Percentiles rank a stretch among this genome's conserved stretches.
Evolutionary conservation across 805 yeast species (phyloP).

Genomic region (Nakazawaea anatomiae): DNA sequence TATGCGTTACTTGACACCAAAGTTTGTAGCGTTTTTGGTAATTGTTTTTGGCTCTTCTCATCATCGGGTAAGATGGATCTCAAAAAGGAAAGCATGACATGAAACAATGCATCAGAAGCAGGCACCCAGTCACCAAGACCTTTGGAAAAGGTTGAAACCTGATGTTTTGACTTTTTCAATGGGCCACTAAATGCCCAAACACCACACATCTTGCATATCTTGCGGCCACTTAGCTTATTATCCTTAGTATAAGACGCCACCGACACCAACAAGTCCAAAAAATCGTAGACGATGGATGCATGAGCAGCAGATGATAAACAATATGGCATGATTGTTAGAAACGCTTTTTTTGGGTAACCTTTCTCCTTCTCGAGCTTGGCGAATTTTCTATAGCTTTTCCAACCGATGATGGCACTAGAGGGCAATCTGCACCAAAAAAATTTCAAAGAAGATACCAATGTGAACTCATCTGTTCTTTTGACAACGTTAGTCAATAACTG

Average conservation of each 20-base stretch:
- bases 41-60: conserved; percentile 42
- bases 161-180: conserved; percentile 19
- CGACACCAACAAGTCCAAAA: conserved; percentile 72
- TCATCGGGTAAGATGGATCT: conserved; percentile 70
- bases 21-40: conserved; percentile 65
- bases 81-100: conserved; percentile 67
- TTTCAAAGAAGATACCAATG: conserved; percentile 68
- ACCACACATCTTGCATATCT: conserved; percentile 76
- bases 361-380: conserved; percentile 58
- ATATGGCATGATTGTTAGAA: conserved; percentile 76
- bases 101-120: conserved; percentile 83
- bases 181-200: conserved; percentile 75
- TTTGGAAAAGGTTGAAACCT: conserved; percentile 43
- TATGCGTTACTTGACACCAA: conserved; percentile 60
- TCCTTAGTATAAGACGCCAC: conserved; percentile 74
- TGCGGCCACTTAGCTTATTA: conserved; percentile 74
- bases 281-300: conserved; percentile 85
- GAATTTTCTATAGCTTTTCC: conserved; percentile 76
- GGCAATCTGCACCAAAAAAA: conserved; percentile 87
- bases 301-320: conserved; percentile 81
- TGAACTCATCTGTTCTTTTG: conserved; percentile 54
- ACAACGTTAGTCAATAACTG: conserved; percentile 36
- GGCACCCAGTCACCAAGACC: conserved; percentile 76
- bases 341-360: conserved; percentile 66
- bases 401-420: conserved; percentile 73